phyloP scores from a whole-genome alignment of 2,329 filamentous ascomycete genomes.

The Pseudogymnoascus pannorum region DNA sequence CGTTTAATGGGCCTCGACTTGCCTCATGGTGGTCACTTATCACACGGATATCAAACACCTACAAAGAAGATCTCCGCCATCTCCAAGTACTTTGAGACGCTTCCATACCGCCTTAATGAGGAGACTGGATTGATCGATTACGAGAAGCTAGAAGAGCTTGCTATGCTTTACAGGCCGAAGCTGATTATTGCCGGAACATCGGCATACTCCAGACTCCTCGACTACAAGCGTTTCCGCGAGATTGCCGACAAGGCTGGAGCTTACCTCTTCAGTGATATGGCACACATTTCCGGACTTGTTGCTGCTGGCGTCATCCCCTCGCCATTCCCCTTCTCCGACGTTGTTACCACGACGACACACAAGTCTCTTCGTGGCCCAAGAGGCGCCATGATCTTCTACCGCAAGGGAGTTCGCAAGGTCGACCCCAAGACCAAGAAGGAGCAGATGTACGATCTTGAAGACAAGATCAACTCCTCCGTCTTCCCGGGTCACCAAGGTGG shows the following conservation, averaged over 20 bases:
- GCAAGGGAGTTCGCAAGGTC: conserved; percentile 77
- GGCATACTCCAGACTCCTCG: conserved; percentile 91
- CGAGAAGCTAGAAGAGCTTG: conserved; percentile 78
- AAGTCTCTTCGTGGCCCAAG: conserved; percentile 93
- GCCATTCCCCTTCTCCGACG: conserved; percentile 82
- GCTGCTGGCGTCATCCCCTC: conserved; percentile 86
- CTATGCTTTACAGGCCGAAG: conserved; percentile 86
- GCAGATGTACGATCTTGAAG: conserved; percentile 82
- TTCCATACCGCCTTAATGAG: conserved; percentile 89
- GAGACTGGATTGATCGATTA: conserved; percentile 93
- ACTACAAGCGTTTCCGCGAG: conserved; percentile 86
- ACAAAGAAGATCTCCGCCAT: conserved; percentile 94
- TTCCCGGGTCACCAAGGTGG: conserved; percentile 98
- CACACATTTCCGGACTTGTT: conserved; percentile 90
- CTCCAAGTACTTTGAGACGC: conserved; percentile 97
- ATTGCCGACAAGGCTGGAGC: conserved; percentile 87
- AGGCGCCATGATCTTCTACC: conserved; percentile 97
- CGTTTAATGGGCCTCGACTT: conserved; percentile 69
- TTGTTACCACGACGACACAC: conserved; percentile 97
- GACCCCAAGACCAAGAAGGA: conserved; percentile 70
- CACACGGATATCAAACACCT: conserved; percentile 91
- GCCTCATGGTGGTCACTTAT: conserved; percentile 11
- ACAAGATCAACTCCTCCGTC: conserved; percentile 89
- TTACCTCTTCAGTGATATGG: conserved; percentile 93
- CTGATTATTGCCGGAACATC: conserved; percentile 91